A percentile compares a stretch with the other conserved stretches of the same genome.
Conservation (phyloP, 2,329 filamentous ascomycete species). For the Alternaria brassicicola region DNA sequence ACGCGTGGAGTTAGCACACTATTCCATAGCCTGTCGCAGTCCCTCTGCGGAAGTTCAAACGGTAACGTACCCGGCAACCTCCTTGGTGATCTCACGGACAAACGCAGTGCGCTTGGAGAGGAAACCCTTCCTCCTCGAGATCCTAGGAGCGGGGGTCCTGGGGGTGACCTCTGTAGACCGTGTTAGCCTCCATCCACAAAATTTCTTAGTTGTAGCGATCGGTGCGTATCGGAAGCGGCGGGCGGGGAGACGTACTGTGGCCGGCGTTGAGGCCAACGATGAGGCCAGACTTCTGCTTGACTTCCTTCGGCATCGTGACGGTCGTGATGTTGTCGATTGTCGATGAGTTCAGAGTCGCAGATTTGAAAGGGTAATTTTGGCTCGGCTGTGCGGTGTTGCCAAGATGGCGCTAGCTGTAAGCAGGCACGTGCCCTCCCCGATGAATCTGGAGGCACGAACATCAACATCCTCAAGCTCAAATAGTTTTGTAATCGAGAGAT, state of each 20-base stretch:
- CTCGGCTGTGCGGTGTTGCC: conserved; percentile 27
- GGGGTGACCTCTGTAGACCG: conserved; percentile 56
- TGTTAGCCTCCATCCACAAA: conserved; percentile 31
- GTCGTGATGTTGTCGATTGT: conserved; percentile 44
- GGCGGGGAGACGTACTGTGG: conserved; percentile 62
- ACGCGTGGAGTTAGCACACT: conserved; percentile 14
- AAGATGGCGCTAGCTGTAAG: conserved; percentile 27
- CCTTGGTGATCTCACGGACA: conserved; percentile 96
- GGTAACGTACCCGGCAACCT: conserved; percentile 84
- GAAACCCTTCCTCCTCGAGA: conserved; percentile 85
- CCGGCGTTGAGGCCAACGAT: conserved; percentile 68
- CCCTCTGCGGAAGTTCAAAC: conserved; percentile 1
- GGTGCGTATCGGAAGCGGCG: conserved; percentile 21
- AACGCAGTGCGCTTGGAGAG: conserved; percentile 96
- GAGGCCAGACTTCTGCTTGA: conserved; percentile 61
- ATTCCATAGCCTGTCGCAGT: neutral
- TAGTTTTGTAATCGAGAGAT: no score
- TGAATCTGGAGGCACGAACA: neutral
- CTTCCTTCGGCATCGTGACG: conserved; percentile 59
- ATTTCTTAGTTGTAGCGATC: conserved; percentile 13
- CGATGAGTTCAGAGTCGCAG: conserved; percentile 19
- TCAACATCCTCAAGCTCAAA: neutral
- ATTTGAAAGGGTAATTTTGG: conserved; percentile 26
- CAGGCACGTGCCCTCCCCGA: conserved; percentile 16
- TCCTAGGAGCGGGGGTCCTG: conserved; percentile 56